Conservation (phyloP, 805 yeast genomes). For the Candida boleticola region DNA sequence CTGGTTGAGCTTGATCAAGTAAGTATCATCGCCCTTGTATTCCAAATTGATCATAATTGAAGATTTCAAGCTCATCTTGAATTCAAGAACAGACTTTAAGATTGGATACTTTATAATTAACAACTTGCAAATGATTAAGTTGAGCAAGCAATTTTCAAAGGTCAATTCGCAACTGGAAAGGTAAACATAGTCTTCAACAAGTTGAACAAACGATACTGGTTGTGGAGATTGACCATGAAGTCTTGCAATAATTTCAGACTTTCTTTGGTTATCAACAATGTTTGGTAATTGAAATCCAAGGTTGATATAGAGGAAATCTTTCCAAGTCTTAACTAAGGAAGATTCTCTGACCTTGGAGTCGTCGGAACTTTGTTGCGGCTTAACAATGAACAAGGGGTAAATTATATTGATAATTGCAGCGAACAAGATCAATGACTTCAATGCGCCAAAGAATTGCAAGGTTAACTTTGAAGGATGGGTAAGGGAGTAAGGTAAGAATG, state of each 20-base stretch:
- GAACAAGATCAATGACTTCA: slow-evolving; percentile 22
- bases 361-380: background rate
- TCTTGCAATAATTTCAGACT: slow-evolving; percentile 13
- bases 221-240: slow-evolving; percentile 14
- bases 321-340: slow-evolving; percentile 1
- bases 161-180: slow-evolving; percentile 26
- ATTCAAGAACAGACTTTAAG: slow-evolving; percentile 16
- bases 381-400: slow-evolving; percentile 2
- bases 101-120: slow-evolving; percentile 21
- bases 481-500: slow-evolving; percentile 26
- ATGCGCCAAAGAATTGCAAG: slow-evolving; percentile 19
- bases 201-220: slow-evolving; percentile 10
- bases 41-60: slow-evolving; percentile 27
- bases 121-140: slow-evolving; percentile 26
- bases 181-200: slow-evolving; percentile 25
- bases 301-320: slow-evolving; percentile 15
- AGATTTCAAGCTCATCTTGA: slow-evolving; percentile 24
- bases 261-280: slow-evolving; percentile 13
- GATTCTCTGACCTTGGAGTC: background rate
- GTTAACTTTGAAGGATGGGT: slow-evolving; percentile 21
- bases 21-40: slow-evolving; percentile 24
- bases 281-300: slow-evolving; percentile 30
- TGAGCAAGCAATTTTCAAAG: slow-evolving; percentile 35
- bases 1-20: slow-evolving; percentile 20
- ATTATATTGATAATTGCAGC: slow-evolving; percentile 17